A percentile compares a stretch with the other conserved stretches of the same genome.
Conservation (phyloP, 2,329 filamentous ascomycete species). For the Botrytis deweyae region DNA sequence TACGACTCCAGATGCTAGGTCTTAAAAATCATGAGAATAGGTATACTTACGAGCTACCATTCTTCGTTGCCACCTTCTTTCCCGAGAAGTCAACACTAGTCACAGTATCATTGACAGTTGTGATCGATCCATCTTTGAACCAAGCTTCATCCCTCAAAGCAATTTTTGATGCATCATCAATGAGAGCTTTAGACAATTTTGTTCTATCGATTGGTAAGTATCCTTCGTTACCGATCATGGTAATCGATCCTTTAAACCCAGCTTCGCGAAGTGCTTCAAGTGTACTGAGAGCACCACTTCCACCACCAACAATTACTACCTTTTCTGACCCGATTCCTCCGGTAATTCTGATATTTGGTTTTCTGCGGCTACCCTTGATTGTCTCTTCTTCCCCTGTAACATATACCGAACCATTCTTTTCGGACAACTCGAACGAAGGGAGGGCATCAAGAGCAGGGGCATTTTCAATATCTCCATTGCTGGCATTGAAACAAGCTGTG, state of each 20-base stretch:
- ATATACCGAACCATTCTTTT: slow-evolving; percentile 82
- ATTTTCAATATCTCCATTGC: slow-evolving; percentile 90
- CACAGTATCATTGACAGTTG: slow-evolving; percentile 63
- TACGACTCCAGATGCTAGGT: not conserved
- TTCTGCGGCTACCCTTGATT: slow-evolving; percentile 74
- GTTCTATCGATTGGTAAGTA: slow-evolving; percentile 89
- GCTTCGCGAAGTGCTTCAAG: slow-evolving; percentile 80
- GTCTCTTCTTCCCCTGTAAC: slow-evolving; percentile 75
- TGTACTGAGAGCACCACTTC: slow-evolving; percentile 78
- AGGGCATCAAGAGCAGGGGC: slow-evolving; percentile 88
- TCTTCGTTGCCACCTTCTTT: slow-evolving; percentile 73
- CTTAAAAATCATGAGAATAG: too few species aligned
- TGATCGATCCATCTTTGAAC: slow-evolving; percentile 63
- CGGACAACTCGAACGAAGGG: slow-evolving; percentile 74
- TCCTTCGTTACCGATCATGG: slow-evolving; percentile 79
- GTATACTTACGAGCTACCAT: slow-evolving; percentile 54
- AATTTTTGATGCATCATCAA: slow-evolving; percentile 77
- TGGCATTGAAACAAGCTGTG: slow-evolving; percentile 85
- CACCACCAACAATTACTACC: slow-evolving; percentile 84
- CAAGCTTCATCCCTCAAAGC: slow-evolving; percentile 74
- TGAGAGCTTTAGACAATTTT: slow-evolving; percentile 90
- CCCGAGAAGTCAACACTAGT: slow-evolving; percentile 71
- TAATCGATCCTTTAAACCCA: slow-evolving; percentile 77
- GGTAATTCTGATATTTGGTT: slow-evolving; percentile 71
- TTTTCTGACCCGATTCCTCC: slow-evolving; percentile 55